Conservation (phyloP, 202 grass and related monocot species). For the Carex arenaria region DNA sequence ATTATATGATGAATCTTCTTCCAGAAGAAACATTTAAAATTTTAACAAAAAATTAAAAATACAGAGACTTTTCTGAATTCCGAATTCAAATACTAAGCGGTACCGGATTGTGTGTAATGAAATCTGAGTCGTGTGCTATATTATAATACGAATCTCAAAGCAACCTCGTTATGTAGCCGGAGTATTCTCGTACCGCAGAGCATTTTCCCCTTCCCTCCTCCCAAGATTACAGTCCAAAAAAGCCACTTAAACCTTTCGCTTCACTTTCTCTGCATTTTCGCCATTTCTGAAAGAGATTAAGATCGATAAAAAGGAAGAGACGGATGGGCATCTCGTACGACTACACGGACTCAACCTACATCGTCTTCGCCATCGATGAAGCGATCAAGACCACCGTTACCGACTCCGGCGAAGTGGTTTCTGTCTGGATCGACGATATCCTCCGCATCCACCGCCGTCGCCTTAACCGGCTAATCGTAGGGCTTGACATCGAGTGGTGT, state of each 20-base stretch:
- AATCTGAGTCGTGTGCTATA: too few species aligned
- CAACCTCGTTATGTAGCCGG: too few species aligned
- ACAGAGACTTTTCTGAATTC: too few species aligned
- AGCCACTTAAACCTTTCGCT: not conserved
- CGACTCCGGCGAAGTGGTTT: conserved; percentile 2
- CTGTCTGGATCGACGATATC: conserved; percentile 28
- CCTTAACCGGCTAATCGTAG: conserved; percentile 23
- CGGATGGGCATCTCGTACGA: conserved; percentile 23
- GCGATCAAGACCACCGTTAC: conserved; percentile 28
- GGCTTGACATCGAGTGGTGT: conserved; percentile 45
- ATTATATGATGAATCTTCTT: too few species aligned
- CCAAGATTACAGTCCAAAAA: too few species aligned
- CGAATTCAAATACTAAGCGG: too few species aligned
- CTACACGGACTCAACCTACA: not conserved
- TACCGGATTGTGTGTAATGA: too few species aligned
- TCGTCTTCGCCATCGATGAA: conserved; percentile 25
- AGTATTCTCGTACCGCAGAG: too few species aligned
- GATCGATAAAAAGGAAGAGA: not conserved
- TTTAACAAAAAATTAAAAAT: too few species aligned
- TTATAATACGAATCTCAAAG: too few species aligned
- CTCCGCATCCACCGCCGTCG: not conserved
- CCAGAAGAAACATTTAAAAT: too few species aligned
- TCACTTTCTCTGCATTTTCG: not conserved
- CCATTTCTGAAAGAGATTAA: not conserved
- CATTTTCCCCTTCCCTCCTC: too few species aligned